Evolutionary conservation across 495 filamentous ascomycete species (phyloP).

Genomic region (Neurospora sp.): DNA sequence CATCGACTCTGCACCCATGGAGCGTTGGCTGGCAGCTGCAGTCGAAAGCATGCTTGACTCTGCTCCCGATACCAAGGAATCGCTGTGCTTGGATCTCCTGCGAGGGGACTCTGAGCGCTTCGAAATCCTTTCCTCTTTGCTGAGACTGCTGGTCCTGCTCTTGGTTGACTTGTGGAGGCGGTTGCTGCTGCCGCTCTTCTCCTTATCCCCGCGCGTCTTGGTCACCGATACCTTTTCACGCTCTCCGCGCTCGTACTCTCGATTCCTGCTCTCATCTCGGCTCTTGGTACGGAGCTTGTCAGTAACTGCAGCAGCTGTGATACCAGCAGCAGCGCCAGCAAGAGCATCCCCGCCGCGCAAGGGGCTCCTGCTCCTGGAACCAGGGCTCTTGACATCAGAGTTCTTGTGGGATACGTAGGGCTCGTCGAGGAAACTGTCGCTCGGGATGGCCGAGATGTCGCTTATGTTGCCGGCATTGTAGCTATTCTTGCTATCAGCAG

Average conservation of each 20-base stretch:
- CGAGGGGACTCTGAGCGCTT: conserved; percentile 41
- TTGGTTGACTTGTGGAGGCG: conserved; percentile 44
- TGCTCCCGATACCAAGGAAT: conserved; percentile 47
- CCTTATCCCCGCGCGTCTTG: conserved; percentile 20
- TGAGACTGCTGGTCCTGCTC: conserved; percentile 50
- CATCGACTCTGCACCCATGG: conserved; percentile 64
- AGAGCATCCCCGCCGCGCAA: conserved; percentile 25
- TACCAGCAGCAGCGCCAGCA: conserved; percentile 23
- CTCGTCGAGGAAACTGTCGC: conserved; percentile 77
- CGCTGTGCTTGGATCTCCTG: conserved; percentile 47
- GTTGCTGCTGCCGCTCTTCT: conserved; percentile 22
- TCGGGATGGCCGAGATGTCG: conserved; percentile 84
- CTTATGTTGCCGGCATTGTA: conserved; percentile 53
- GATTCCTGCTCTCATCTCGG: conserved; percentile 29
- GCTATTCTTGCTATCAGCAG: conserved; percentile 45
- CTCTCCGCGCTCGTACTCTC: conserved; percentile 16
- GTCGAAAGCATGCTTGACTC: conserved; percentile 73
- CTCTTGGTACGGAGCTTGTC: conserved; percentile 39
- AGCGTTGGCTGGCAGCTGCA: conserved; percentile 56
- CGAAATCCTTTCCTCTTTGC: conserved; percentile 43
- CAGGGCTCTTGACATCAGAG: conserved; percentile 24
- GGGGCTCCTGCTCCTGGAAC: conserved; percentile 23
- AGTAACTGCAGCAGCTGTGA: conserved; percentile 32
- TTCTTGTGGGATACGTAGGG: conserved; percentile 15
- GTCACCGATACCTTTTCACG: conserved; percentile 7